phyloP scores from a whole-genome alignment of 805 yeast genomes.

The Jamesozyma piceae region DNA sequence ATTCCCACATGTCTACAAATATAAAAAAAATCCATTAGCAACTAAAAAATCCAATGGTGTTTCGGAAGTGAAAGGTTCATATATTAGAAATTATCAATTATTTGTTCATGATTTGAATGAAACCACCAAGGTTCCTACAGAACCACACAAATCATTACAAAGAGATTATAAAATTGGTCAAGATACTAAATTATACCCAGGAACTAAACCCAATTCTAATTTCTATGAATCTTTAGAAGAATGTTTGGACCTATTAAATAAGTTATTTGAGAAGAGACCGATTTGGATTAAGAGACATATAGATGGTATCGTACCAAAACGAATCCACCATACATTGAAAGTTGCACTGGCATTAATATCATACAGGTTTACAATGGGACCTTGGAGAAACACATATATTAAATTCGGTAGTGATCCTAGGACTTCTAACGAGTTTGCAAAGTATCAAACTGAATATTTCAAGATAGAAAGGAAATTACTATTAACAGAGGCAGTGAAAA shows the following conservation, averaged over 20 bases:
- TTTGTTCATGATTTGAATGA: conserved; percentile 38
- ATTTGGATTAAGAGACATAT: conserved; percentile 79
- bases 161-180: conserved; percentile 35
- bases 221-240: conserved; percentile 25
- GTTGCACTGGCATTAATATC: conserved; percentile 80
- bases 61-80: conserved; percentile 36
- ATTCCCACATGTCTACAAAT: conserved; percentile 70
- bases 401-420: conserved; percentile 73
- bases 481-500: conserved; percentile 20
- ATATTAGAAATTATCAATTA: conserved; percentile 36
- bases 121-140: conserved; percentile 37
- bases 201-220: conserved; percentile 27
- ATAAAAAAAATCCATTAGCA: conserved; percentile 60
- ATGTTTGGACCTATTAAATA: conserved; percentile 26
- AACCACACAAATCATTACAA: conserved; percentile 42
- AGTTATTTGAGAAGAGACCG: conserved; percentile 61
- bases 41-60: conserved; percentile 47
- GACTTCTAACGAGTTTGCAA: conserved; percentile 41
- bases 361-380: conserved; percentile 78
- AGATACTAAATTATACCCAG: conserved; percentile 26
- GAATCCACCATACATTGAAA: conserved; percentile 40
- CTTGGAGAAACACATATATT: conserved; percentile 86
- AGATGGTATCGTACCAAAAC: conserved; percentile 41
- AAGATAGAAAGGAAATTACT: conserved; percentile 28
- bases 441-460: conserved; percentile 80